These are phyloP conservation scores for Conoideocrella luteorostrata DNA, from an alignment of 2,329 filamentous ascomycete species.

Conservation along the genomic window DNA sequence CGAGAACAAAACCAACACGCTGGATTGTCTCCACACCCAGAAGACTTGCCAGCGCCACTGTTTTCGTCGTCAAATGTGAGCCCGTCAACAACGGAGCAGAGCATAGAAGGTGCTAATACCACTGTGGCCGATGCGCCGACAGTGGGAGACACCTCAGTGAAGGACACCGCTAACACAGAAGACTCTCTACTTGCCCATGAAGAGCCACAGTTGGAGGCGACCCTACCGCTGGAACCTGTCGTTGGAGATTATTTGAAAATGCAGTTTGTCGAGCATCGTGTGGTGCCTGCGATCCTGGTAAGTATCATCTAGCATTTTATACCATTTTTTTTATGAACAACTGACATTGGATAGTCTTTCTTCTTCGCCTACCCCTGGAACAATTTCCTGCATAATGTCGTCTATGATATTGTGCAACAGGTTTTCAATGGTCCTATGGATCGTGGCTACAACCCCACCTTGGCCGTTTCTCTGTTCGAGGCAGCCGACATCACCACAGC, in stretches of 20 bases:
- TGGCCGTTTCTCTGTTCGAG: conserved; percentile 91
- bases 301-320: conserved; percentile 26
- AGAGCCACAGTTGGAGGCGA: conserved; percentile 10
- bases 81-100: conserved; percentile 1
- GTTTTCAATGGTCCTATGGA: conserved; percentile 99
- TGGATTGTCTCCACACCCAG: conserved; percentile 48
- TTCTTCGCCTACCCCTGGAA: conserved; percentile 99
- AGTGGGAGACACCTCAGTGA: background rate
- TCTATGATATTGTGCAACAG: conserved; percentile 98
- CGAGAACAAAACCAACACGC: conserved; percentile 12
- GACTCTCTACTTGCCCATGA: conserved; percentile 8
- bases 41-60: conserved; percentile 63
- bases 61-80: conserved; percentile 22
- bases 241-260: conserved; percentile 94
- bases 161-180: conserved; percentile 8
- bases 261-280: conserved; percentile 89
- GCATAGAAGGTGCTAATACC: background rate
- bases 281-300: conserved; percentile 93
- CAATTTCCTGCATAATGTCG: conserved; percentile 97
- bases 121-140: conserved; percentile 5
- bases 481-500: conserved; percentile 82
- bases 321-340: too few species aligned
- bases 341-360: conserved; percentile 59
- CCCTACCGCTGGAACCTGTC: conserved; percentile 51
- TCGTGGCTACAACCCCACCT: conserved; percentile 80